These are phyloP conservation scores for Lasiosphaeriaceae sp. DNA, from an alignment of 495 filamentous ascomycete species.

Conservation along the genomic window DNA sequence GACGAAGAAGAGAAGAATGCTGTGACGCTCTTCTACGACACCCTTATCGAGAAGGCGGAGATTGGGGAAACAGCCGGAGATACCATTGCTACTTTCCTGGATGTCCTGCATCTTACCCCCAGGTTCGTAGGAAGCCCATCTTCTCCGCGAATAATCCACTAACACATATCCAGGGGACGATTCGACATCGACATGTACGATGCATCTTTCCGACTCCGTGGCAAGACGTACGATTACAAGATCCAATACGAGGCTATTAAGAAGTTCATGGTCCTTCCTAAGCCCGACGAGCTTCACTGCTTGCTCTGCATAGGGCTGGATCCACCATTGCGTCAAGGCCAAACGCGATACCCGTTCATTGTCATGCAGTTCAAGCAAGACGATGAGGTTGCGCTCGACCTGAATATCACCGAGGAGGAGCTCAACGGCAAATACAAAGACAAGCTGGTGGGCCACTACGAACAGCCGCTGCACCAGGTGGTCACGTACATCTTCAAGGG, in stretches of 20 bases:
- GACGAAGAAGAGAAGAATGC: constrained; percentile 85
- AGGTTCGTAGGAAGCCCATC: constrained; percentile 54
- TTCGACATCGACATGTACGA: constrained; percentile 99
- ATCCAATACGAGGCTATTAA: constrained; percentile 97
- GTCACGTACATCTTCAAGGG: constrained; percentile 93
- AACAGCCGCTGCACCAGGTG: constrained; percentile 84
- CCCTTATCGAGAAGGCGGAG: constrained; percentile 97
- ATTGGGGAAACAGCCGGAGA: constrained; percentile 98
- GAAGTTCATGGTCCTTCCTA: constrained; percentile 97
- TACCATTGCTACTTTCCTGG: constrained; percentile 94
- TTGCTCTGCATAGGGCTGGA: constrained; percentile 95
- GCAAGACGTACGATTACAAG: constrained; percentile 99
- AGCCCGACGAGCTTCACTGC: constrained; percentile 92
- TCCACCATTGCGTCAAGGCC: constrained; percentile 92
- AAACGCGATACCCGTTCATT: constrained; percentile 96
- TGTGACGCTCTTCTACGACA: constrained; percentile 93
- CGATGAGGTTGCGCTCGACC: constrained; percentile 92
- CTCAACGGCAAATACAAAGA: constrained; percentile 83
- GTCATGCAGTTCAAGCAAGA: constrained; percentile 99
- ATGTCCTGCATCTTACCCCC: constrained; percentile 94
- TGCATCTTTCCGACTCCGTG: constrained; percentile 91
- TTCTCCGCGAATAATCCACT: constrained; percentile 17
- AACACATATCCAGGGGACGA: constrained; percentile 67
- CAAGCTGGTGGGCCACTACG: constrained; percentile 82
- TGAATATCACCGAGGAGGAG: constrained; percentile 92